Conservation (phyloP, 2,329 filamentous ascomycete genomes). For the Trichoderma sp. region DNA sequence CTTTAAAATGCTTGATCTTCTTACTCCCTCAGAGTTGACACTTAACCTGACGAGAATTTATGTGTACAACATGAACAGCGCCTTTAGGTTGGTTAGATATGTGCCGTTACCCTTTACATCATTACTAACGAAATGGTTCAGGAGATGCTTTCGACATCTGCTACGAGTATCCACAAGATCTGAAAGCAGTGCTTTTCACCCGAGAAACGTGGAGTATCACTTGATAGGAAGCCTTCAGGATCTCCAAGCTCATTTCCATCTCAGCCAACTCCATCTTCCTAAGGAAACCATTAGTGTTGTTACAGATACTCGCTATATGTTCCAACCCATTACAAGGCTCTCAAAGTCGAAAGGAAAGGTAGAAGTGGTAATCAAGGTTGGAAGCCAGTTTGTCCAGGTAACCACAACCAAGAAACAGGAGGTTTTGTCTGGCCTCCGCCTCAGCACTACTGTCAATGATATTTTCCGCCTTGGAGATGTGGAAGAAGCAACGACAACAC, state of each 20-base stretch:
- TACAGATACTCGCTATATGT: constrained; percentile 65
- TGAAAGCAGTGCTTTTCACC: constrained; percentile 62
- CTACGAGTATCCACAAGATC: constrained; percentile 63
- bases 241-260: constrained; percentile 65
- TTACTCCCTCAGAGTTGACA: constrained; percentile 63
- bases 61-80: constrained; percentile 73
- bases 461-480: constrained; percentile 69
- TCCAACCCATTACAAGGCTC: constrained; percentile 64
- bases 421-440: constrained; percentile 61
- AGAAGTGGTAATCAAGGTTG: constrained; percentile 68
- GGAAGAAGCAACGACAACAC: constrained; percentile 65
- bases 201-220: constrained; percentile 65
- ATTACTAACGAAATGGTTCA: constrained; percentile 20
- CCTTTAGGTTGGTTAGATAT: constrained; percentile 53
- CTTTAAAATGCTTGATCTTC: constrained; percentile 62
- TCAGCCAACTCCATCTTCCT: constrained; percentile 65
- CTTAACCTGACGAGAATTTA: constrained; percentile 63
- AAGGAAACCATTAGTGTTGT: constrained; percentile 71
- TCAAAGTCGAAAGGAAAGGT: constrained; percentile 72
- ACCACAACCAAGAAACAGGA: constrained; percentile 70
- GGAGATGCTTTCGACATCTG: constrained; percentile 65
- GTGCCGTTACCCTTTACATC: background rate
- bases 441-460: constrained; percentile 67
- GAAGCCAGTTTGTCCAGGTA: constrained; percentile 69
- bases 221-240: constrained; percentile 66